Percentiles rank a stretch among this genome's conserved stretches.
Evolutionary conservation across 805 yeast genomes (phyloP).

Genomic region (Starmerella sirachaensis): DNA sequence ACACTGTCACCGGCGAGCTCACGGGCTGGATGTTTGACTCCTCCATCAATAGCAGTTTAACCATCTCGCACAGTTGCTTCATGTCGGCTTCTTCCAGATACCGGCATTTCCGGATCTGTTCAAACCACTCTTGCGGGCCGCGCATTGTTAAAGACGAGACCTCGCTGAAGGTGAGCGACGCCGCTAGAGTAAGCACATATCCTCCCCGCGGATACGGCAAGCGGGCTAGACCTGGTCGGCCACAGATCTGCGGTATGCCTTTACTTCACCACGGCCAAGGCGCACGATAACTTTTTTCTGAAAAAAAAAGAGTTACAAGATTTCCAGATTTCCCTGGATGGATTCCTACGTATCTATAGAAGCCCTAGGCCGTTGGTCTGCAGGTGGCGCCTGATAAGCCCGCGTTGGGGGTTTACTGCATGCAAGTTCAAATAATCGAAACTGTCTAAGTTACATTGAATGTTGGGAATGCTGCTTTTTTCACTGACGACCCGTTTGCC

Average conservation of each 20-base stretch:
- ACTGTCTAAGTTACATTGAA: no score
- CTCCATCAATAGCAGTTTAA: slow-evolving; percentile 89
- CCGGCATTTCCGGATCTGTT: slow-evolving; percentile 80
- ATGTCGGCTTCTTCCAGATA: slow-evolving; percentile 82
- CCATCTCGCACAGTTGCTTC: slow-evolving; percentile 93
- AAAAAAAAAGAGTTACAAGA: not conserved
- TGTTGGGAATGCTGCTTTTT: no score
- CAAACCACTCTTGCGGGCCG: slow-evolving; percentile 95
- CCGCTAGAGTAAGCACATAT: not conserved
- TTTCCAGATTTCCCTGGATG: not conserved
- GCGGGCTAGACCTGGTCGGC: not conserved
- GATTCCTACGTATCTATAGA: no score
- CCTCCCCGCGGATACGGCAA: no score
- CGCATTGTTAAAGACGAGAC: slow-evolving; percentile 16
- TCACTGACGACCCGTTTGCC: no score
- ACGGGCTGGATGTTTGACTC: slow-evolving; percentile 95
- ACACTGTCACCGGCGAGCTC: slow-evolving; percentile 86
- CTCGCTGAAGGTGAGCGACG: not conserved
- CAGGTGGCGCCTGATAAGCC: no score
- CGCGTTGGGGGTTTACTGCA: no score
- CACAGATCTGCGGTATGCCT: not conserved
- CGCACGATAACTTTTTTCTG: not conserved
- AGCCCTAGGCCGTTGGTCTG: no score
- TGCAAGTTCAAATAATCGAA: no score
- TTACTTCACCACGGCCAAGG: not conserved